Evolutionary conservation across 1,139 yeast species (phyloP).

Genomic region (Candida tunisiensis): DNA sequence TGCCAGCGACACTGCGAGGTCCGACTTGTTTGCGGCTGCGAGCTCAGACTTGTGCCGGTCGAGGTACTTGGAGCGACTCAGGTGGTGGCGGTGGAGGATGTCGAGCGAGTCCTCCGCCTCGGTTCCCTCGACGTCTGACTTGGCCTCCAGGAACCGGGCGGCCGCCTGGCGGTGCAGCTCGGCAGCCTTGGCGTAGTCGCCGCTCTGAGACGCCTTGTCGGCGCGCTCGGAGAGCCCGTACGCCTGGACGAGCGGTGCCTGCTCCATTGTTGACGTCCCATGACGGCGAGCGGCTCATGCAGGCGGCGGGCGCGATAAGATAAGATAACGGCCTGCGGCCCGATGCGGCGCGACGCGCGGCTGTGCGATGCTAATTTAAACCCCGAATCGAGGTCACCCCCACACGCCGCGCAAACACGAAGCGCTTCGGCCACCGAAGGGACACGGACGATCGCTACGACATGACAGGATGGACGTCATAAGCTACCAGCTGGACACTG

Average conservation of each 20-base stretch:
- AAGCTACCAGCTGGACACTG: conserved; percentile 14
- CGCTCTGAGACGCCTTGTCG: neutral
- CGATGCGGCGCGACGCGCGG: too few relatives aligned
- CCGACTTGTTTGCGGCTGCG: neutral
- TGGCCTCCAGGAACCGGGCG: neutral
- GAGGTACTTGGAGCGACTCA: neutral
- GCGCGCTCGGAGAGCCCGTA: neutral
- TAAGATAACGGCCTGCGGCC: too few relatives aligned
- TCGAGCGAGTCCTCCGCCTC: neutral
- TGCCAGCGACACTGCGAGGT: neutral
- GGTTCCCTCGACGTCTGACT: neutral
- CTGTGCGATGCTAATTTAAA: too few relatives aligned
- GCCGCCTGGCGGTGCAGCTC: neutral
- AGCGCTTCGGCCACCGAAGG: too few relatives aligned
- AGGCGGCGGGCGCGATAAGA: too few relatives aligned
- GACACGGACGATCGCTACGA: too few relatives aligned
- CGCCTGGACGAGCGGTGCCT: too few relatives aligned
- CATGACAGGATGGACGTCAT: conserved; percentile 17
- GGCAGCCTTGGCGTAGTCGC: neutral
- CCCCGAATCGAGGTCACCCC: too few relatives aligned
- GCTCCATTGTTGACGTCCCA: too few relatives aligned
- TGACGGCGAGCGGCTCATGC: too few relatives aligned
- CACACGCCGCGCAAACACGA: conserved; percentile 2
- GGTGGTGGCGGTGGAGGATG: neutral
- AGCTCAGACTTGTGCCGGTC: neutral